phyloP scores from a whole-genome alignment of 306 rosid species.

The Inga laurina region DNA sequence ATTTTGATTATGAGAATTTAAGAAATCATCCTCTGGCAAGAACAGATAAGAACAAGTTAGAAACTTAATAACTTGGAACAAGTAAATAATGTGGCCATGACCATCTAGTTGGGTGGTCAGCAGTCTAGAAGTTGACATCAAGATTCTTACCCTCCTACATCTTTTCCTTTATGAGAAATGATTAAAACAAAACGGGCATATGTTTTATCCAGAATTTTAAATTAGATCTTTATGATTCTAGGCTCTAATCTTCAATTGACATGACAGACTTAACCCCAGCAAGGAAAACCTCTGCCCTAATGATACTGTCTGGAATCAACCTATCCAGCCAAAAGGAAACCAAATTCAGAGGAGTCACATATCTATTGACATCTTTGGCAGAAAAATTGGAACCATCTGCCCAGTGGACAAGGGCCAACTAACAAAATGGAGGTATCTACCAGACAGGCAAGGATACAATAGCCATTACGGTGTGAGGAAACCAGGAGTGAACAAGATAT shows the following conservation, averaged over 20 bases:
- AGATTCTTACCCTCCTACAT: neutral
- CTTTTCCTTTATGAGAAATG: neutral
- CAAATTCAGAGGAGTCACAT: neutral
- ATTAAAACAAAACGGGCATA: conserved; percentile 17
- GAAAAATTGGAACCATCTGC: neutral
- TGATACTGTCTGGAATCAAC: conserved; percentile 7
- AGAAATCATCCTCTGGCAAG: neutral
- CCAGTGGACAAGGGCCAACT: neutral
- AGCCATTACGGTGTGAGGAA: neutral
- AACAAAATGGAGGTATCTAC: conserved; percentile 5
- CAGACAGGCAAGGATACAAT: conserved; percentile 18
- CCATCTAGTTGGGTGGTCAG: neutral
- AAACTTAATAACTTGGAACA: neutral
- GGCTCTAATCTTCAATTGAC: neutral
- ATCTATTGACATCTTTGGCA: neutral
- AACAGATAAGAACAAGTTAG: neutral
- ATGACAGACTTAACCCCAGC: neutral
- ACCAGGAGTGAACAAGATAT: conserved; percentile 10
- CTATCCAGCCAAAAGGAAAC: neutral
- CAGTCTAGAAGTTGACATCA: neutral
- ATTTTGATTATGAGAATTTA: neutral
- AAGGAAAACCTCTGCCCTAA: conserved; percentile 15
- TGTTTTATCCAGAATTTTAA: conserved; percentile 11
- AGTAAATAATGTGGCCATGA: neutral
- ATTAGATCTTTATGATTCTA: conserved; percentile 4